A percentile compares a stretch with the other conserved stretches of the same genome.
These are phyloP conservation scores for Guyanaporus albipodus DNA, from an alignment of 768 basidiomycete species.

Conservation along the genomic window DNA sequence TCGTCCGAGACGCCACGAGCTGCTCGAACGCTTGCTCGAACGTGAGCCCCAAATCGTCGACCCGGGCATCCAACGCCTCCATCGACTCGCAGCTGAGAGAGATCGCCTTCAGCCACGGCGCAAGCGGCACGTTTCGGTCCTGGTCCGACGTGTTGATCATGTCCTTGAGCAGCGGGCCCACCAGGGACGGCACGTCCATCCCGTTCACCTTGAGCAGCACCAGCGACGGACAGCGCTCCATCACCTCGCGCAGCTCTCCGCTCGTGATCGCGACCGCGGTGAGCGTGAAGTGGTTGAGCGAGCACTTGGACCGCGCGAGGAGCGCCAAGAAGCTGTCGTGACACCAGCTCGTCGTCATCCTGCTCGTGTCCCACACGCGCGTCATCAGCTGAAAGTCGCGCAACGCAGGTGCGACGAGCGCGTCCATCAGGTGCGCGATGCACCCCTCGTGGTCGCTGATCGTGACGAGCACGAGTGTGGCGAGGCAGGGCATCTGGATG, in stretches of 20 bases:
- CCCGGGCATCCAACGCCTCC: constrained; percentile 17
- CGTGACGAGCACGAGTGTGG: constrained; percentile 30
- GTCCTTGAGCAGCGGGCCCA: constrained; percentile 23
- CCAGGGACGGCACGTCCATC: constrained; percentile 18
- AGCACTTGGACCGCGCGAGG: constrained; percentile 26
- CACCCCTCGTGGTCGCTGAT: constrained; percentile 30
- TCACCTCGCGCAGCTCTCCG: constrained; percentile 20
- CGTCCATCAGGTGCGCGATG: constrained; percentile 25
- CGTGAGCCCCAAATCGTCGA: constrained; percentile 25
- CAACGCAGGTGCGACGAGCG: constrained; percentile 18
- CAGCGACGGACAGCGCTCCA: constrained; percentile 29
- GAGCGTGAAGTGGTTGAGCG: constrained; percentile 30
- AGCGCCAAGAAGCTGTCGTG: constrained; percentile 27
- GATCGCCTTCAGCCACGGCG: constrained; percentile 28
- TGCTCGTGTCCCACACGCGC: constrained; percentile 32
- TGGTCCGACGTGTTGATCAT: constrained; percentile 20
- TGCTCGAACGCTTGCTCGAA: constrained; percentile 26
- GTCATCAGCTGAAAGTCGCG: constrained; percentile 32
- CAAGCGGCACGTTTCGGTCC: constrained; percentile 18
- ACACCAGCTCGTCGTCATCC: constrained; percentile 27
- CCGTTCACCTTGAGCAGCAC: constrained; percentile 30
- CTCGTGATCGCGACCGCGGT: constrained; percentile 24
- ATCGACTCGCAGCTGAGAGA: constrained; percentile 30
- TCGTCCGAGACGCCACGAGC: constrained; percentile 26
- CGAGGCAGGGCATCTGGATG: constrained; percentile 29